These are phyloP conservation scores for Datura wrightii DNA, from an alignment of 257 asterid species.

Conservation along the genomic window DNA sequence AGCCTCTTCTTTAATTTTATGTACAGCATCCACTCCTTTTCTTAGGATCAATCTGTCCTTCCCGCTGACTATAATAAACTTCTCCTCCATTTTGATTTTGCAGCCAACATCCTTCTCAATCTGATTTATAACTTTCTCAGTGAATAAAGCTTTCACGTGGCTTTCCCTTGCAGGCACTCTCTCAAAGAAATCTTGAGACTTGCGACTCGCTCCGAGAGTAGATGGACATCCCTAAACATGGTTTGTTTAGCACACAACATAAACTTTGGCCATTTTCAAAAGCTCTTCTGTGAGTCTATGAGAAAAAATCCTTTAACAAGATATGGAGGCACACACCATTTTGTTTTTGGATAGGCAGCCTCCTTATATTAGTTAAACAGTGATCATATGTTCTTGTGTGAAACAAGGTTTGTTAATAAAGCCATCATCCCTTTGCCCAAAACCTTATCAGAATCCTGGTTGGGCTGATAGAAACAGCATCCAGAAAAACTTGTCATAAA, in stretches of 20 bases:
- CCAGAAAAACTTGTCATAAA: background rate
- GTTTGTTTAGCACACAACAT: slow-evolving; percentile 36
- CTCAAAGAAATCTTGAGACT: slow-evolving; percentile 96
- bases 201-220: slow-evolving; percentile 93
- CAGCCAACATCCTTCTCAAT: slow-evolving; percentile 95
- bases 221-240: slow-evolving; percentile 89
- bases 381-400: background rate
- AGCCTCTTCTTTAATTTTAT: slow-evolving; percentile 74
- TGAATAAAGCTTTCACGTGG: slow-evolving; percentile 83
- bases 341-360: background rate
- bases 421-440: background rate
- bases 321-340: background rate
- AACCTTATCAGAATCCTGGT: background rate
- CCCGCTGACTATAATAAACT: slow-evolving; percentile 93
- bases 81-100: slow-evolving; percentile 88
- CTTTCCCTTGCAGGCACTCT: slow-evolving; percentile 94
- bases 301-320: background rate
- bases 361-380: background rate
- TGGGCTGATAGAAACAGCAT: background rate
- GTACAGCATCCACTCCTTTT: slow-evolving; percentile 95
- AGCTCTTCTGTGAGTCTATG: background rate
- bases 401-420: background rate
- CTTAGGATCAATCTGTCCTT: slow-evolving; percentile 89
- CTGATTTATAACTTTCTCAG: slow-evolving; percentile 77
- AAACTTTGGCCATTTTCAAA: slow-evolving; percentile 18